Evolutionary conservation across 2,329 filamentous ascomycete genomes (phyloP).

Genomic region (Fusarium denticulatum): DNA sequence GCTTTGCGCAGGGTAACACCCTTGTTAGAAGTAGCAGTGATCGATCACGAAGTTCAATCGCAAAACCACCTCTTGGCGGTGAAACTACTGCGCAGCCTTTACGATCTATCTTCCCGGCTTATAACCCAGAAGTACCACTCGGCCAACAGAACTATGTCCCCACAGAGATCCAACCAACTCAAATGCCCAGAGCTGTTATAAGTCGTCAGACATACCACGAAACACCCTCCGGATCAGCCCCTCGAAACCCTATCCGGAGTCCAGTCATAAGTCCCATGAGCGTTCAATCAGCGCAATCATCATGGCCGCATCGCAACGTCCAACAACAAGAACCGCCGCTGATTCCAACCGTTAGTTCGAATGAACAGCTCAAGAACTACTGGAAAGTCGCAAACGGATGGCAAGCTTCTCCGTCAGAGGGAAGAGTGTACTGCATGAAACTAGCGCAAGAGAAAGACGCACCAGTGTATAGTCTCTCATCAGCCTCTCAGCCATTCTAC

Average conservation of each 20-base stretch:
- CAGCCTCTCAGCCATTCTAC: constrained; percentile 71
- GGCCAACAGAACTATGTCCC: constrained; percentile 77
- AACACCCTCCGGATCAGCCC: not conserved
- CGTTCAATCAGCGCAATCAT: constrained; percentile 16
- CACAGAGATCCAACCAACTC: constrained; percentile 69
- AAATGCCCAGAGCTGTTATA: constrained; percentile 71
- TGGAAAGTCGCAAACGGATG: constrained; percentile 78
- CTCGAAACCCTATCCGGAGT: constrained; percentile 32
- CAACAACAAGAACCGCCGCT: constrained; percentile 53
- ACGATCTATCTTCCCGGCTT: constrained; percentile 80
- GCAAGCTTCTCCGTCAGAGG: constrained; percentile 69
- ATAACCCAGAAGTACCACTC: constrained; percentile 73
- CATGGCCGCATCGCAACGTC: constrained; percentile 45
- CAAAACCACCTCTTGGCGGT: constrained; percentile 60
- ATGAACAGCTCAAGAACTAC: constrained; percentile 69
- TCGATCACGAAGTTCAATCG: constrained; percentile 65
- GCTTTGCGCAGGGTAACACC: constrained; percentile 51
- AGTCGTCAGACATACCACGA: constrained; percentile 69
- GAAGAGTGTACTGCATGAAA: constrained; percentile 67
- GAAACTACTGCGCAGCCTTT: constrained; percentile 53
- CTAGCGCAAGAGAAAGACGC: constrained; percentile 66
- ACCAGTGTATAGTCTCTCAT: constrained; percentile 74
- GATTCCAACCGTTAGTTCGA: constrained; percentile 63
- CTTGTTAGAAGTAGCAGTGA: constrained; percentile 59
- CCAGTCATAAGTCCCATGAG: constrained; percentile 39